phyloP scores from a whole-genome alignment of 1,284 basidiomycete genomes.

The Mycena sp. region DNA sequence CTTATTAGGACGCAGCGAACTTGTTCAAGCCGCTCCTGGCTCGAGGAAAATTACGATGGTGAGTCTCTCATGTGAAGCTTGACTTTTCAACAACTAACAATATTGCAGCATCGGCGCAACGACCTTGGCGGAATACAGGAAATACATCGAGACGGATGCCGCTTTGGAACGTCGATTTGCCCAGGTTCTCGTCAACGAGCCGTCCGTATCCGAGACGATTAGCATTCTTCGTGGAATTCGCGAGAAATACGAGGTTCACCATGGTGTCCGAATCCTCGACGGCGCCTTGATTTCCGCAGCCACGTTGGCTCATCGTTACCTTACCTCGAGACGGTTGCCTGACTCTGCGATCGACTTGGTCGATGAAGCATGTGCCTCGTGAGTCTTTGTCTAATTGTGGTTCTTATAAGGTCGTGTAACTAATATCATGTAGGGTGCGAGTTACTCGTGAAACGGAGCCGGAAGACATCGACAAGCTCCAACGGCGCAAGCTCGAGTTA shows the following conservation, averaged over 20 bases:
- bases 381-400: conserved; percentile 36
- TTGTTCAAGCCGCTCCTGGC: conserved; percentile 91
- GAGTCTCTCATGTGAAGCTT: too few species aligned
- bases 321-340: conserved; percentile 87
- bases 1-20: conserved; percentile 90
- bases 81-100: too few species aligned
- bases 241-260: conserved; percentile 70
- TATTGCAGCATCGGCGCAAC: conserved; percentile 90
- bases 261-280: conserved; percentile 92
- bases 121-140: conserved; percentile 92
- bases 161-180: conserved; percentile 96
- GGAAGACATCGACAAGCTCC: conserved; percentile 95
- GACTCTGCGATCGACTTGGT: conserved; percentile 94
- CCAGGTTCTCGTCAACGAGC: conserved; percentile 94
- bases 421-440: conserved; percentile 66
- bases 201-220: conserved; percentile 90
- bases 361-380: conserved; percentile 93
- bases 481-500: conserved; percentile 91
- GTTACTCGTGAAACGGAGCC: conserved; percentile 96
- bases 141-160: conserved; percentile 96
- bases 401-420: not conserved
- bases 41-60: conserved; percentile 78
- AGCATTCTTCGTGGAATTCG: conserved; percentile 90
- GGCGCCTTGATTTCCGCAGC: conserved; percentile 92
- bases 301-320: conserved; percentile 93